phyloP scores from a whole-genome alignment of 116 monocot genomes.

The Zostera marina region DNA sequence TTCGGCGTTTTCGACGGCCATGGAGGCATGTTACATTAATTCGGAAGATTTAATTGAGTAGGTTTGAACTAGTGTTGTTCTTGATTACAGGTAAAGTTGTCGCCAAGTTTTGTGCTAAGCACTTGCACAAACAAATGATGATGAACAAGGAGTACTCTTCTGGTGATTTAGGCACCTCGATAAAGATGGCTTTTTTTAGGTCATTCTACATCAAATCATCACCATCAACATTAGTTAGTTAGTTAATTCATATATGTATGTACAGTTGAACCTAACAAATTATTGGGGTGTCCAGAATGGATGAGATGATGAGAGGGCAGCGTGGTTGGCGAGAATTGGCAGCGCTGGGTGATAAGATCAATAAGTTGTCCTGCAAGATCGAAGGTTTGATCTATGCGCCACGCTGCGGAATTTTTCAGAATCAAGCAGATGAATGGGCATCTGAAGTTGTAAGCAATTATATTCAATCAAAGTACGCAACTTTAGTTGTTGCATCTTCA shows the following conservation, averaged over 20 bases:
- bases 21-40: constrained; percentile 65
- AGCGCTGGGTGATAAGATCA: constrained; percentile 70
- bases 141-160: constrained; percentile 48
- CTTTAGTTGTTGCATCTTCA: too few species aligned
- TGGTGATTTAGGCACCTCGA: constrained; percentile 62
- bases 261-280: neutral
- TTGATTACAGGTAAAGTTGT: constrained; percentile 71
- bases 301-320: constrained; percentile 97
- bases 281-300: constrained; percentile 41
- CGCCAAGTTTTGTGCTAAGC: constrained; percentile 92
- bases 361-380: constrained; percentile 81
- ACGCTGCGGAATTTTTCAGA: constrained; percentile 31
- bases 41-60: neutral
- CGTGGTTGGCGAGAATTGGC: constrained; percentile 93
- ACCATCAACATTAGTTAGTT: too few species aligned
- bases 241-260: neutral
- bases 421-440: constrained; percentile 58
- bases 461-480: too few species aligned
- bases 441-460: constrained; percentile 88
- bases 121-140: constrained; percentile 62
- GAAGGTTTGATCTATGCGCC: constrained; percentile 96
- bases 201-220: constrained; percentile 7
- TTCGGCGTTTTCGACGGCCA: constrained; percentile 99
- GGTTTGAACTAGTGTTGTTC: neutral
- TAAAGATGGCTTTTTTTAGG: constrained; percentile 81